These are phyloP conservation scores for Rubia tinctorum DNA, from an alignment of 305 asterid genomes.

Conservation along the genomic window DNA sequence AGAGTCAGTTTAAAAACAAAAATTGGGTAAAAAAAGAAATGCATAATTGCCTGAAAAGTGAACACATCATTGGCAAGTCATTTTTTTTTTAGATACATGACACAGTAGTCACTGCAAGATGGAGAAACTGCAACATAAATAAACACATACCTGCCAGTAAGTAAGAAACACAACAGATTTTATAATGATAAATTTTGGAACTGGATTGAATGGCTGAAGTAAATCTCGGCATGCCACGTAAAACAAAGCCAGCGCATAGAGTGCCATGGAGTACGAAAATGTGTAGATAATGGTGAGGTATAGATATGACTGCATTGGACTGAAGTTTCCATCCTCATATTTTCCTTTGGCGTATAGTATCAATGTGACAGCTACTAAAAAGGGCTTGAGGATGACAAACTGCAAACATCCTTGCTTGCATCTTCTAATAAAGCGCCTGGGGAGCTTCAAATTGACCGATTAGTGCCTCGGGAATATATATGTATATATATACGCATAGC, in stretches of 20 bases:
- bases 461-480: constrained; percentile 1
- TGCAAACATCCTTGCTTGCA: constrained; percentile 99
- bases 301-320: constrained; percentile 81
- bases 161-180: constrained; percentile 93
- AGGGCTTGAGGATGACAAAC: constrained; percentile 95
- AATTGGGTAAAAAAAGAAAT: not conserved
- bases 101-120: not conserved
- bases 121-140: constrained; percentile 12
- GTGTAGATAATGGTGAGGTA: constrained; percentile 96
- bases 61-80: too few relatives aligned
- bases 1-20: not conserved
- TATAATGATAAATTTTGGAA: constrained; percentile 91
- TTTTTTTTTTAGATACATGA: not conserved
- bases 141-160: constrained; percentile 80
- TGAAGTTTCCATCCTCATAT: constrained; percentile 90
- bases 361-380: constrained; percentile 70
- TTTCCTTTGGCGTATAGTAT: constrained; percentile 86
- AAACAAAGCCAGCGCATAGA: constrained; percentile 89
- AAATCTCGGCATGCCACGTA: constrained; percentile 95
- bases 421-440: constrained; percentile 97
- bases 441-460: constrained; percentile 25
- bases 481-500: not conserved
- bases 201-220: constrained; percentile 98
- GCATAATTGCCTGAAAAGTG: not conserved
- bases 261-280: constrained; percentile 90